A percentile compares a stretch with the other conserved stretches of the same genome.
Evolutionary conservation across 257 asterid species (phyloP).

Genomic region (Ilex asprella): DNA sequence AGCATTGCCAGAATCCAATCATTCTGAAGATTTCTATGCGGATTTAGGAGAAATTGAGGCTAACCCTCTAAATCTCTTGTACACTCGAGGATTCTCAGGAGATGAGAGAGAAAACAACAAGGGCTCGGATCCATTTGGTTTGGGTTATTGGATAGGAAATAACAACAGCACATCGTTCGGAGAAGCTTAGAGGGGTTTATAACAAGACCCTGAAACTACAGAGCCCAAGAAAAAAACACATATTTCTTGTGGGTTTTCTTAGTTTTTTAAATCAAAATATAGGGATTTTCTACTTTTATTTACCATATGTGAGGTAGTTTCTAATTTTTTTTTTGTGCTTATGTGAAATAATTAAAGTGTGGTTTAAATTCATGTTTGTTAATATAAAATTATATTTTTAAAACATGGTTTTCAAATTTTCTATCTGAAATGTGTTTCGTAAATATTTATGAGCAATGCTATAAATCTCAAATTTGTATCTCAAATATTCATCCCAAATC

Average conservation of each 20-base stretch:
- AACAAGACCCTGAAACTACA: constrained; percentile 2
- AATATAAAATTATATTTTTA: no score
- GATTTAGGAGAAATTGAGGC: constrained; percentile 66
- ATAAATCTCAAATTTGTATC: no score
- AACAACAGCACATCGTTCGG: constrained; percentile 16
- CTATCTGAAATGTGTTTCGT: no score
- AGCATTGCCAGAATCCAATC: constrained; percentile 29
- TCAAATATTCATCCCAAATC: no score
- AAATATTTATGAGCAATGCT: no score
- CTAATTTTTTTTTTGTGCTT: not conserved
- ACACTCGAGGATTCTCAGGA: constrained; percentile 37
- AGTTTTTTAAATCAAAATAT: no score
- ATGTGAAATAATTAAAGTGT: no score
- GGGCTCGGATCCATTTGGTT: constrained; percentile 47
- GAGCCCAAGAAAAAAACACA: not conserved
- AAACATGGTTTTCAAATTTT: no score
- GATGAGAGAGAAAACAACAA: constrained; percentile 28
- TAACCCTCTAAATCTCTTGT: constrained; percentile 50
- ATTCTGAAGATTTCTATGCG: constrained; percentile 67
- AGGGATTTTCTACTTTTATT: constrained; percentile 5
- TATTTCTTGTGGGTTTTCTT: not conserved
- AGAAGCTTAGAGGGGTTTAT: constrained; percentile 22
- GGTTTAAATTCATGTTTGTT: no score
- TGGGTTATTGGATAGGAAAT: constrained; percentile 50
- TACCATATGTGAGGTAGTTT: no score